phyloP scores from a whole-genome alignment of 805 yeast species.

The Maudiozyma barnettii region DNA sequence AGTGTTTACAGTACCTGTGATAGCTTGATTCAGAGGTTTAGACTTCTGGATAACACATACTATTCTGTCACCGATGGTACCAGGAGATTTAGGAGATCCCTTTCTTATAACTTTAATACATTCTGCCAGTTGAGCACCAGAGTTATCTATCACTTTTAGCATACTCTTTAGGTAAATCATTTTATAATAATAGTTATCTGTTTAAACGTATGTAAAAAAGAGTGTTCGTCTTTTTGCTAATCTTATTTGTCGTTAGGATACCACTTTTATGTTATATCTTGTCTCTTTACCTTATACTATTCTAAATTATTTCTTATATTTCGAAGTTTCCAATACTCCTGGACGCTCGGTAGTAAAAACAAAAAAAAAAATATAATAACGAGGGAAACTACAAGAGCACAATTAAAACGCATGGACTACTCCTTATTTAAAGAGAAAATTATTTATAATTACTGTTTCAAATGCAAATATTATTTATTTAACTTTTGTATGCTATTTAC shows the following conservation, averaged over 20 bases:
- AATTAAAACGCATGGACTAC: too few species aligned
- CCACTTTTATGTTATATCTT: too few species aligned
- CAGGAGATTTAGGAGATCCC: slow-evolving; percentile 67
- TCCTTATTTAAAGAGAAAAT: too few species aligned
- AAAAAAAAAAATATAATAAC: too few species aligned
- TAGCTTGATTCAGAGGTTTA: slow-evolving; percentile 58
- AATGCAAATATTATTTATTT: too few species aligned
- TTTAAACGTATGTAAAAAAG: background rate
- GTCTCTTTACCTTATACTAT: too few species aligned
- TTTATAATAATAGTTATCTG: slow-evolving; percentile 4
- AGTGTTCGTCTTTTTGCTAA: background rate
- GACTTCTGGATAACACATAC: slow-evolving; percentile 93
- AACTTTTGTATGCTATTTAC: too few species aligned
- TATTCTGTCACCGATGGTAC: slow-evolving; percentile 81
- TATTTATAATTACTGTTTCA: too few species aligned
- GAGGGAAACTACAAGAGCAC: too few species aligned
- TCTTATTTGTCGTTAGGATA: background rate
- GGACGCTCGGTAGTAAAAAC: too few species aligned
- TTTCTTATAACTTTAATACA: slow-evolving; percentile 92
- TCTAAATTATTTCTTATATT: too few species aligned
- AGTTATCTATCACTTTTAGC: slow-evolving; percentile 86
- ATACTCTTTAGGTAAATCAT: slow-evolving; percentile 88
- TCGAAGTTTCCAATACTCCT: too few species aligned
- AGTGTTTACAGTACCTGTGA: slow-evolving; percentile 63
- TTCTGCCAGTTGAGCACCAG: slow-evolving; percentile 90